Conservation (phyloP, 176 grass and related monocot species). For the Thinopyrum elongatum region DNA sequence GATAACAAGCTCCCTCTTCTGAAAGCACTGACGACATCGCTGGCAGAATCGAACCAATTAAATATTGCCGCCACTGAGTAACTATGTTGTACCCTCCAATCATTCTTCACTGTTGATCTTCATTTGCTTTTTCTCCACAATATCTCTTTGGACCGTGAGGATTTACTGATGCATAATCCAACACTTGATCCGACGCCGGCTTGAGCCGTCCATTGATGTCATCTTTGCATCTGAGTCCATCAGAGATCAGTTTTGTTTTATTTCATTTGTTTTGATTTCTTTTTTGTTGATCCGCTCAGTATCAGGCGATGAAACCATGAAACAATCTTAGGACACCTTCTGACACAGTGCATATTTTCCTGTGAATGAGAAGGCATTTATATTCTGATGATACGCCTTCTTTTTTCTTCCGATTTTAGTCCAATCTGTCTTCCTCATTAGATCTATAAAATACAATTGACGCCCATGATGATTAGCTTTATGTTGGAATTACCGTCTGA, state of each 20-base stretch:
- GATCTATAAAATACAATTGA: no score
- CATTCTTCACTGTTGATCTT: not conserved
- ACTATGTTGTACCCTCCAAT: not conserved
- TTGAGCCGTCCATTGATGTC: slow-evolving; percentile 30
- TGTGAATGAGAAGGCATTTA: slow-evolving; percentile 77
- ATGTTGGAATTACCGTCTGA: slow-evolving; percentile 99
- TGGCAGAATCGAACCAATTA: slow-evolving; percentile 98
- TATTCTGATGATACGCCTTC: slow-evolving; percentile 56
- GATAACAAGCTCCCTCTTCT: no score
- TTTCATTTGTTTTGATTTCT: not conserved
- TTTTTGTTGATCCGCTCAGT: not conserved
- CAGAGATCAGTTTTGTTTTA: not conserved
- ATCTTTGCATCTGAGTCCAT: slow-evolving; percentile 60
- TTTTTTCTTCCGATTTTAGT: no score
- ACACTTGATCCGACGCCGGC: slow-evolving; percentile 71
- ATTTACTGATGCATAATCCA: slow-evolving; percentile 54
- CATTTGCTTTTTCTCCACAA: not conserved
- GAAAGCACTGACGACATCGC: slow-evolving; percentile 76
- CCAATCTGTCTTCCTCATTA: not conserved
- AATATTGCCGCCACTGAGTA: slow-evolving; percentile 71
- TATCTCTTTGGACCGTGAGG: slow-evolving; percentile 46
- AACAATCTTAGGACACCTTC: slow-evolving; percentile 97
- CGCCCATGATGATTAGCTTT: slow-evolving; percentile 67
- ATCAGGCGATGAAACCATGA: slow-evolving; percentile 58
- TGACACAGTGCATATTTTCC: slow-evolving; percentile 44